Base-by-base conservation (phyloP, 177 flowering plant genomes). In the Tripterygium wilfordii region DNA sequence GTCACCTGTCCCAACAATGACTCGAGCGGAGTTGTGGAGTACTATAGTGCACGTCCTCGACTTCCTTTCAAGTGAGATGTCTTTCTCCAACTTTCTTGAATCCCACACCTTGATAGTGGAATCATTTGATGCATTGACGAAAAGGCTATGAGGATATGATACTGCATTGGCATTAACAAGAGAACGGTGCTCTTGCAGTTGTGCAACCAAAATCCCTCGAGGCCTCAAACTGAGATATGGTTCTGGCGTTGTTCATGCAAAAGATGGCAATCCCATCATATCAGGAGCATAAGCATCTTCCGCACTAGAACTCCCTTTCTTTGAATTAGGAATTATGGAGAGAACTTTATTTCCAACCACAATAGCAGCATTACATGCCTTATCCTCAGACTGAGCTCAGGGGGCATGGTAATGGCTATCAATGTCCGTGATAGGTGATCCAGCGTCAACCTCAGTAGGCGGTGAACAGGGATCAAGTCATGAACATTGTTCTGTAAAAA, bases 41-140 rank as follows among this genome's bases (percentile, higher is more conserved):
- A 94, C 83, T 28, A 82, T 49, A 40, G 80, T 50, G 45, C 99
- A 90, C 16, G 67, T 39, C 90, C 97, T 23, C 83, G 78, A 60
- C 88, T 81, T 57, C 92, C 92, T 45, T 76, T 83, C 25, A 92
- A 61, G 51, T 66, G 99, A 90, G 19, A 90, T 90, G 58, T 94
- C 99, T 70, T 85, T 94, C 58, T 94, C 97, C 69, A 94, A 54
- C 67, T 78, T 89, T 53, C 85, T 71, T 18, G 95, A 83, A 68
- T 94, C 99, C 99, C 99, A 94, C 31, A 94, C 75, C 78, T 87
- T 94, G 10, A 90, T 92, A 14, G 97, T 84, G 24, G 95, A 94
- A 76, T 94, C 99, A 62, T 94, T 86, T 33, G 99, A 89, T 31
- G 96, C 96, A 72, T 85, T 94, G 5, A 94, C 90, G 58, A 94